phyloP scores from a whole-genome alignment of 202 grass and related monocot species.

The Zoysia matrella region DNA sequence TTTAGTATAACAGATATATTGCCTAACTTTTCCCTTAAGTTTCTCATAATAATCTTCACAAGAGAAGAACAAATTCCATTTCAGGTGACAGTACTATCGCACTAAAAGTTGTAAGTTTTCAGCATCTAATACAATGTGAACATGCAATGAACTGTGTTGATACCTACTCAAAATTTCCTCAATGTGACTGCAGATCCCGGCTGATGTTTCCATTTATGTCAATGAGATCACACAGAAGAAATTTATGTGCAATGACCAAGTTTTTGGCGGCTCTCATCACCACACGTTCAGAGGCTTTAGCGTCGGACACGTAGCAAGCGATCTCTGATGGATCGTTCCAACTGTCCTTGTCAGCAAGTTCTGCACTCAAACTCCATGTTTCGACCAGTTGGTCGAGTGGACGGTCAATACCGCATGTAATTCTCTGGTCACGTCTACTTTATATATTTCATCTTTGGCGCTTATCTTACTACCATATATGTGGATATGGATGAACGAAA shows the following conservation, averaged over 20 bases:
- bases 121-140: too few relatives aligned
- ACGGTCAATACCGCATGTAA: conserved; percentile 4
- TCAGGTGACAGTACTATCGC: too few relatives aligned
- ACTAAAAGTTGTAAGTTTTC: too few relatives aligned
- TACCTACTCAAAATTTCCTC: not conserved
- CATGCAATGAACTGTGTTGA: too few relatives aligned
- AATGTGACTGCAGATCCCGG: not conserved
- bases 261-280: not conserved
- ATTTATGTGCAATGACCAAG: not conserved
- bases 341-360: not conserved
- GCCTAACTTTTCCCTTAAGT: too few relatives aligned
- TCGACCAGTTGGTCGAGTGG: not conserved
- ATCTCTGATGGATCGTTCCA: not conserved
- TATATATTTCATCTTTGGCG: not conserved
- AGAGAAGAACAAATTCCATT: too few relatives aligned
- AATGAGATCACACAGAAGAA: not conserved
- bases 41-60: too few relatives aligned
- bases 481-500: too few relatives aligned
- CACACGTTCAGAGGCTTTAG: not conserved
- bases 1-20: too few relatives aligned
- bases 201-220: not conserved
- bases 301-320: not conserved
- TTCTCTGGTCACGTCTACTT: not conserved
- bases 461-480: not conserved
- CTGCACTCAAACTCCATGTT: not conserved